Conservation (phyloP, 2,329 filamentous ascomycete species). For the Epichloe sibirici region DNA sequence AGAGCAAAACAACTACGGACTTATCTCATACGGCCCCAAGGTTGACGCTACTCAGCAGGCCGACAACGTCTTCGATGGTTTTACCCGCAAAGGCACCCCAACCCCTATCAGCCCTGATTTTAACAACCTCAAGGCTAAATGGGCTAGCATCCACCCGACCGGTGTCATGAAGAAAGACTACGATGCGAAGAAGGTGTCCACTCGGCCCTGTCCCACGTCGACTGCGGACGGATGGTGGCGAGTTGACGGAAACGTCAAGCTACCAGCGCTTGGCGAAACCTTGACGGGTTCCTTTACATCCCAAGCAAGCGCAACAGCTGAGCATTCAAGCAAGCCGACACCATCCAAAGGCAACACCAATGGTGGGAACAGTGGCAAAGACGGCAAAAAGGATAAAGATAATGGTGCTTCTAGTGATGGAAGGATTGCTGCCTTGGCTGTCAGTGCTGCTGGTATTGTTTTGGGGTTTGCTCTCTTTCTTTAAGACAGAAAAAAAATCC, state of each 20-base stretch:
- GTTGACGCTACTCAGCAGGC: conserved; percentile 38
- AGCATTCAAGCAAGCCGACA: conserved; percentile 4
- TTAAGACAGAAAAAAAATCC: not conserved
- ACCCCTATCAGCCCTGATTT: conserved; percentile 67
- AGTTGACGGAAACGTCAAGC: conserved; percentile 53
- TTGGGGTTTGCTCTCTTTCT: conserved; percentile 15
- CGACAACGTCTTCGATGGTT: conserved; percentile 51
- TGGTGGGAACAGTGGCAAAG: not conserved
- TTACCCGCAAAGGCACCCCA: conserved; percentile 58
- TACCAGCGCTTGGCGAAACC: conserved; percentile 56
- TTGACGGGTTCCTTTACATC: conserved; percentile 17
- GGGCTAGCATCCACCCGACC: conserved; percentile 59
- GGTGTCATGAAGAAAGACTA: conserved; percentile 58
- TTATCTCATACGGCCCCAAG: conserved; percentile 62
- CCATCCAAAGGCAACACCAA: not conserved
- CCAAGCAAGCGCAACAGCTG: conserved; percentile 9
- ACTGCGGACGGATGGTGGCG: conserved; percentile 69
- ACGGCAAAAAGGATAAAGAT: conserved; percentile 7
- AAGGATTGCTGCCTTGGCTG: conserved; percentile 16
- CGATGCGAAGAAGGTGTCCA: conserved; percentile 44
- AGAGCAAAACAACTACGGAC: conserved; percentile 71
- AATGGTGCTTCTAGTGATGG: conserved; percentile 13
- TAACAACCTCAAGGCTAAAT: conserved; percentile 61
- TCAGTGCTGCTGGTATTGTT: conserved; percentile 17
- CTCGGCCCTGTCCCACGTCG: conserved; percentile 57